Base-by-base conservation (phyloP, 2,329 filamentous ascomycete species). In the Fusarium sp. region DNA sequence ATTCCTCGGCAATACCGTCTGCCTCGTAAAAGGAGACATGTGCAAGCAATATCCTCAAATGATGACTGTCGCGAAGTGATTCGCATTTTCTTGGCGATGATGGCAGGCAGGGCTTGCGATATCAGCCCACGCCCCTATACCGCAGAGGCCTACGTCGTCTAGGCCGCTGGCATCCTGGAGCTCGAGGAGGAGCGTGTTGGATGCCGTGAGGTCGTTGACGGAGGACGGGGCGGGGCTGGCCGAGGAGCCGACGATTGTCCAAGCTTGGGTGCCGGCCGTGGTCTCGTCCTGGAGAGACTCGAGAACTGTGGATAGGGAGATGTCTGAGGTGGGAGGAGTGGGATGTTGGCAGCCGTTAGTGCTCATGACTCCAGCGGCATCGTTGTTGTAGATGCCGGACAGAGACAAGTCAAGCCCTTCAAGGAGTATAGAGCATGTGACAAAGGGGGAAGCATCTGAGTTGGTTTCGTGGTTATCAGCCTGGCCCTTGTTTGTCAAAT, bases 91-190 rank as follows among this genome's bases (percentile, higher is more conserved):
- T 57, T 65, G 56, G 55, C 46, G 32, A 36, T 42, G 17, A 65
- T 32, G 15, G 49, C 44, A 42, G 15, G 49, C 44, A 42, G 57
- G 57, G 8, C 46, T 54, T 19, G 55, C 31, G 17, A 45, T 45
- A 29, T 69, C 64, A 37, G 66, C 66, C 66, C 66, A 69, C 8
- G 64, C 57, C 27, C 66, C 66, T 36, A 67, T 55, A 27, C 55
- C 66, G 21, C 47, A 64, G 13, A 69, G 51, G 36, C 59, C 41
- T 21, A 45, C 57, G 17, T 47, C 45, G 32, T 55, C 53, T 35
- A 49, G 48, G 33, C 29, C 48, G 19, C 42, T 17, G 10, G 47
- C 36, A 45, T 62, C 63, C 57, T 53, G 56, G 25, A 42, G 31
- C 25, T 60, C 45, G 11, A 47, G 15, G 15, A 33, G 59, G 59